A percentile compares a stretch with the other conserved stretches of the same genome.
phyloP scores from a whole-genome alignment of 371 early-diverging fungal genomes.

The Mucor irregularis region DNA sequence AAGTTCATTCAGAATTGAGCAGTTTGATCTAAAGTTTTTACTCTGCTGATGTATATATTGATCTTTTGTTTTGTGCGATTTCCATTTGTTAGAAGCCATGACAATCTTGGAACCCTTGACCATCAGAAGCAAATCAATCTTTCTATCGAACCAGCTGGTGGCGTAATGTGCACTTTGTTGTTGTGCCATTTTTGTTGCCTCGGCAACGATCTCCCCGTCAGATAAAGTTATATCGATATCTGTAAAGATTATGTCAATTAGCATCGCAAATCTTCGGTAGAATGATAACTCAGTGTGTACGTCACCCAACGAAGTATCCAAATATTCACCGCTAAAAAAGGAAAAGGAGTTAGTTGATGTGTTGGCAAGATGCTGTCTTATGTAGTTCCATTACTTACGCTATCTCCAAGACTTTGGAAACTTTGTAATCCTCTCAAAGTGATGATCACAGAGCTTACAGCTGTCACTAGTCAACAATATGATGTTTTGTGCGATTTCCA shows the following conservation, averaged over 20 bases:
- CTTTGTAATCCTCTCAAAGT: constrained; percentile 20
- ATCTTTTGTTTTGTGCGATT: too few relatives aligned
- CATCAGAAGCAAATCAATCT: too few relatives aligned
- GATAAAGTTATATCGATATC: background rate
- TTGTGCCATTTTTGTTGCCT: constrained; percentile 3
- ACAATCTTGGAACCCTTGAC: too few relatives aligned
- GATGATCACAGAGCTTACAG: constrained; percentile 34
- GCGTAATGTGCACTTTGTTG: too few relatives aligned
- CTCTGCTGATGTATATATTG: too few relatives aligned
- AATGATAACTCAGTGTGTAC: background rate
- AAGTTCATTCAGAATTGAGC: too few relatives aligned
- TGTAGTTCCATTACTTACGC: background rate
- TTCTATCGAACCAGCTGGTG: too few relatives aligned
- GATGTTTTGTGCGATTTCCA: too few relatives aligned
- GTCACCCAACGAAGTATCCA: background rate
- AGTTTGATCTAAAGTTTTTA: too few relatives aligned
- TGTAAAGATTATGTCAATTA: background rate
- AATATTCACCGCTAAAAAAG: background rate
- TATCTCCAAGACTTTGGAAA: constrained; percentile 5
- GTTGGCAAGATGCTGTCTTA: too few relatives aligned
- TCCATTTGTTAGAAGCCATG: too few relatives aligned
- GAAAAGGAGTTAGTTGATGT: background rate
- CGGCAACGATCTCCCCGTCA: constrained; percentile 4
- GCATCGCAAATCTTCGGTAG: background rate
- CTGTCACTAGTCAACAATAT: constrained; percentile 21